Conservation (phyloP, 805 yeast species). For the Saccharomycopsis selenospora region DNA sequence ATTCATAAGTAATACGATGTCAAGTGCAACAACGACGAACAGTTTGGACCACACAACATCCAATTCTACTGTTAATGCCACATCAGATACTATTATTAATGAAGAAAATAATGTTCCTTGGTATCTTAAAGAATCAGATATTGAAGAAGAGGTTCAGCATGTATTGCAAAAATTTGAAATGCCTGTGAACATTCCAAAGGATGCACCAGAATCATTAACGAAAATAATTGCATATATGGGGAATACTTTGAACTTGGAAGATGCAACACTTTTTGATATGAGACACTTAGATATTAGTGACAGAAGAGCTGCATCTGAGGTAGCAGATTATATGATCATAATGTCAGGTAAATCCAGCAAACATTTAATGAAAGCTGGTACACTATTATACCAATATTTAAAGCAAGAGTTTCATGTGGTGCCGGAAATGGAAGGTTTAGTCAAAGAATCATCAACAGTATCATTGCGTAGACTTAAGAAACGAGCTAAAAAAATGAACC, state of each 20-base stretch:
- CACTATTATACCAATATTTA: constrained; percentile 47
- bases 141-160: constrained; percentile 31
- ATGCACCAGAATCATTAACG: constrained; percentile 47
- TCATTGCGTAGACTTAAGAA: constrained; percentile 45
- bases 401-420: constrained; percentile 42
- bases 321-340: constrained; percentile 48
- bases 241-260: constrained; percentile 56
- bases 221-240: constrained; percentile 42
- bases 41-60: too few species aligned
- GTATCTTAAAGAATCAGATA: constrained; percentile 46
- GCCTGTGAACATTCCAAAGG: constrained; percentile 54
- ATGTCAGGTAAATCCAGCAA: constrained; percentile 70
- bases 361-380: constrained; percentile 67
- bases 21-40: too few species aligned
- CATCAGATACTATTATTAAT: too few species aligned
- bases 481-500: constrained; percentile 45
- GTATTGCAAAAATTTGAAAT: constrained; percentile 30
- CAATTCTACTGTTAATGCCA: too few species aligned
- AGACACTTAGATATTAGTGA: constrained; percentile 29
- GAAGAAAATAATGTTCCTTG: constrained; percentile 38
- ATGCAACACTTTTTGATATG: constrained; percentile 59
- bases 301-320: constrained; percentile 34
- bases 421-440: constrained; percentile 65
- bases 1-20: too few species aligned
- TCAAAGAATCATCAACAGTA: constrained; percentile 48